Evolutionary conservation across 352 stramenopile species (phyloP), one percentile per base, ranked within the genome.

Genomic region (Globisporangium polare): DNA sequence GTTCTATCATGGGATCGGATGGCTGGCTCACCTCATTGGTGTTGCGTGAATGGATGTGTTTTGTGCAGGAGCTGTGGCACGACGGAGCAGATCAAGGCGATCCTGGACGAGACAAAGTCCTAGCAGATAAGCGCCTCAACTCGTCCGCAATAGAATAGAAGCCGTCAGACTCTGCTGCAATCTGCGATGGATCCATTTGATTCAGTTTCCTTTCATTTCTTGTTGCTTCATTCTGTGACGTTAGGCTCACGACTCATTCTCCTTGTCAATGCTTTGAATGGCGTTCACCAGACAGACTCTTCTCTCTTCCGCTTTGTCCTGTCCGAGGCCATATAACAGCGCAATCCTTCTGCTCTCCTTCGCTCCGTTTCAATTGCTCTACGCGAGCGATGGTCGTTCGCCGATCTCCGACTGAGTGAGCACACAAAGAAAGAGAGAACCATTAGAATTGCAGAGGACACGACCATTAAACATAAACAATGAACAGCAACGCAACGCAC

Each of bases 321-420:
- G 9, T 15, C 33, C 12, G 12, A 3, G 10, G 29, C 20, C 8
- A 29, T 39, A 8, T 10, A 27, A 54, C 49, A 39, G 26, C 49
- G 31, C 49, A 31, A 12, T 18, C 39, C 31, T 54, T 7, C 17
- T n/a, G 20, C n/a, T 29, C 17, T 41, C 17, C 20, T 50, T n/a
- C 20, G 10, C 17, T 50, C 15, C 24, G 35, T 29, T 24, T 13
- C 24, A 42, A 18, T 35, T 5, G 10, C 63, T 66, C 55, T 86
- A 70, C 62, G 72, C 69, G 12, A 89, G 74, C 51, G 78, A 70
- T 50, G 82, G 80, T 69, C 77, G 77, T 60, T 89, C 78, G 59
- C 83, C 80, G 39, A 89, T 74, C 52, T 90, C 80, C 39, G 69
- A 62, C 67, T 83, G 35, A 33, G 29, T 33, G n/a, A n/a, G n/a